These are phyloP conservation scores for Lobulomyces angularis DNA, from an alignment of 192 early-diverging fungal species.

Conservation along the genomic window DNA sequence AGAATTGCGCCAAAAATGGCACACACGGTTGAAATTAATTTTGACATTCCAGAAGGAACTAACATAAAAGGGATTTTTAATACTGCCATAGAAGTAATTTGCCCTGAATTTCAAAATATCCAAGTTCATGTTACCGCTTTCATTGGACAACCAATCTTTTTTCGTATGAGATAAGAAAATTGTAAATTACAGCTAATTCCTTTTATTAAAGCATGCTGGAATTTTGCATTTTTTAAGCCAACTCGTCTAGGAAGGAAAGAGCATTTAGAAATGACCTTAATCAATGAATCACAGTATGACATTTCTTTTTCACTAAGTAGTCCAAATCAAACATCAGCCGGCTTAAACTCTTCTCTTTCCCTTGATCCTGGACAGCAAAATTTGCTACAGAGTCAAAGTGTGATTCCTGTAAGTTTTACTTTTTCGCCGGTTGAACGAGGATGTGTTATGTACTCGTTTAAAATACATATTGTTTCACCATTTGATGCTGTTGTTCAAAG, in stretches of 20 bases:
- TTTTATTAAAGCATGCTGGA: no score
- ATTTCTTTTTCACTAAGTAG: conserved; percentile 17
- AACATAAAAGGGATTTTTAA: conserved; percentile 22
- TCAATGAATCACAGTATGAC: conserved; percentile 48
- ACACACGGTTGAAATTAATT: conserved; percentile 37
- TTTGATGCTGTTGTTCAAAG: conserved; percentile 11
- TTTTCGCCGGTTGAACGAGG: conserved; percentile 28
- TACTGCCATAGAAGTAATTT: conserved; percentile 40
- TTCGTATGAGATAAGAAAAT: no score
- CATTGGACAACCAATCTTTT: conserved; percentile 39
- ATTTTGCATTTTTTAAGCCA: conserved; percentile 40
- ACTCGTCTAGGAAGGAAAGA: conserved; percentile 19
- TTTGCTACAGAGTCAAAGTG: conserved; percentile 20
- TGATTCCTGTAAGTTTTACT: conserved; percentile 28
- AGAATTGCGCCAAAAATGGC: conserved; percentile 40
- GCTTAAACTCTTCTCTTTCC: conserved; percentile 18
- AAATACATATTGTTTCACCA: conserved; percentile 20
- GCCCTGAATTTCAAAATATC: conserved; percentile 50
- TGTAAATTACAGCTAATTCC: no score
- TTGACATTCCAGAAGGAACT: conserved; percentile 10
- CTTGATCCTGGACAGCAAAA: conserved; percentile 5
- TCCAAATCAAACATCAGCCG: conserved; percentile 3
- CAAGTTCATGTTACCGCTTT: conserved; percentile 34
- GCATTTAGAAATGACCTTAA: conserved; percentile 15
- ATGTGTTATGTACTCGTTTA: conserved; percentile 18